Percentiles rank a stretch among this genome's conserved stretches.
Evolutionary conservation across 192 early-diverging fungal species (phyloP).

Genomic region (Oehlia diaphana): DNA sequence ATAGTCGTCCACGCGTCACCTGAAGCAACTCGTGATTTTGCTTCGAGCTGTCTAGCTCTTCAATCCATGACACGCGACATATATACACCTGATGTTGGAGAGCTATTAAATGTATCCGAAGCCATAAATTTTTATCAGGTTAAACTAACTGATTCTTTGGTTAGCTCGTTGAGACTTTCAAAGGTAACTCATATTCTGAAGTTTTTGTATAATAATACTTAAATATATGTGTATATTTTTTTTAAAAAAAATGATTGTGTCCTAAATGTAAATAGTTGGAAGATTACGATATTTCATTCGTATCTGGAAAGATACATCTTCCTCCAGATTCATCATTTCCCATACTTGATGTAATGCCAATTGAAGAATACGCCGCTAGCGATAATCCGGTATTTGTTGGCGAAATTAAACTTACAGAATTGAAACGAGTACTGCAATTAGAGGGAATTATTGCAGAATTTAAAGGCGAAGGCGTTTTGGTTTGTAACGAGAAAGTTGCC

Average conservation of each 20-base stretch:
- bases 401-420: conserved; percentile 80
- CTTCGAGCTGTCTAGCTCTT: conserved; percentile 57
- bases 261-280: conserved; percentile 45
- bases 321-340: conserved; percentile 65
- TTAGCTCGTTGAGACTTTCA: conserved; percentile 73
- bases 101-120: conserved; percentile 86
- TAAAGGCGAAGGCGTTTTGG: conserved; percentile 77
- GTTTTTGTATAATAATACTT: neutral
- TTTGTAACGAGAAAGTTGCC: conserved; percentile 78
- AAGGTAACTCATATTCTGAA: conserved; percentile 53
- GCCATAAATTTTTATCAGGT: conserved; percentile 87
- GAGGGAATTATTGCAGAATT: conserved; percentile 83
- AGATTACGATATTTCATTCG: conserved; percentile 76
- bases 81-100: conserved; percentile 77
- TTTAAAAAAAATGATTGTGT: neutral
- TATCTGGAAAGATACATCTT: conserved; percentile 76
- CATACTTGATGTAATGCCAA: conserved; percentile 65
- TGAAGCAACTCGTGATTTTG: conserved; percentile 67
- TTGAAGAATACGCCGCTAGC: conserved; percentile 34
- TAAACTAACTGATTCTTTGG: conserved; percentile 86
- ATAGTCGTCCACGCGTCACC: conserved; percentile 86
- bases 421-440: conserved; percentile 66
- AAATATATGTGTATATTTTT: neutral
- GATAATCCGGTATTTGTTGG: conserved; percentile 80
- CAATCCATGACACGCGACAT: conserved; percentile 82